Evolutionary conservation across 148 eudicot species (phyloP), one percentile per base, ranked within the genome.

Genomic region (Hydrangea macrophylla): DNA sequence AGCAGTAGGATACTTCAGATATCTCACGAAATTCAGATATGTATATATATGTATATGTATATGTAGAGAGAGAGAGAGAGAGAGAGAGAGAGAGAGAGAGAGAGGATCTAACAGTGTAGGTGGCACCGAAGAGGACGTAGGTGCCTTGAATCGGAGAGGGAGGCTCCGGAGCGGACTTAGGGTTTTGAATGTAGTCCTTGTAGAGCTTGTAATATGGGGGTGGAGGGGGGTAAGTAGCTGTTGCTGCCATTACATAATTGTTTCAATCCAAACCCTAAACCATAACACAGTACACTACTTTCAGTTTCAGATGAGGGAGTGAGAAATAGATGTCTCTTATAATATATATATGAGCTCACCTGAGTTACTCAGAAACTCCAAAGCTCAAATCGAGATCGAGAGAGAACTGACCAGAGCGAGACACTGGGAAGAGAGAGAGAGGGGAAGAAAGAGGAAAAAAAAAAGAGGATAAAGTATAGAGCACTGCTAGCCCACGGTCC

Each of bases 141-240:
- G 85, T 75, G 71, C 98, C 96, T 78, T 88, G 60, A 55, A 90
- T 75, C 0, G 92, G 96, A 62, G 96, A 86, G 8, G 92, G 96
- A 8, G 92, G 96, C 67, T 73, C 83, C 2, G 90, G 96, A 7
- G 89, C 89, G 0, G 92, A 90, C 18, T 70, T 67, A 44, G 94
- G 94, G 76, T 88, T 71, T 71, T 81, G 36, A 33, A 65, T 40
- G 61, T 86, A 90, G 23, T 92, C 85, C 70, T 90, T 90, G 85
- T 92, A 92, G 2, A 92, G 78, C 77, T 62, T 90, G 88, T 92
- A 90, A 40, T 65, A 92, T 2, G 94, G 96, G 17, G 96, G 98
- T 24, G 96, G 98, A 45, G 98, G 98, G 12, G 98, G 96, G 58
- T 90, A 92, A 0, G 96, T 84, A 28, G 98, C 92, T 15, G 98